Evolutionary conservation across 73 alveolate genomes (phyloP).

Genomic region (Effrenium voratum): DNA sequence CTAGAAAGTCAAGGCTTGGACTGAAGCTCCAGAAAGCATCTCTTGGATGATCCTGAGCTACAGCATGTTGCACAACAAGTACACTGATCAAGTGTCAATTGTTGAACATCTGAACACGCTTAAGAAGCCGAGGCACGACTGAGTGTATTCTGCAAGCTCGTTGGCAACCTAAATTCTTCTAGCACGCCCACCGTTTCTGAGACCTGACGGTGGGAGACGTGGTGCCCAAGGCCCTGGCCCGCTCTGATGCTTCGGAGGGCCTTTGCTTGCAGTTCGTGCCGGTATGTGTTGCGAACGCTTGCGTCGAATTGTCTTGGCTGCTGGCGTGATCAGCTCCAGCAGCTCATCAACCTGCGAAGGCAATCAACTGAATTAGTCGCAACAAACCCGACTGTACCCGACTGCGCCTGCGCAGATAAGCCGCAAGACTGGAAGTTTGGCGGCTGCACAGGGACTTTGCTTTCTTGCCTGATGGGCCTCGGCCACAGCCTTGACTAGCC

Average conservation of each 20-base stretch:
- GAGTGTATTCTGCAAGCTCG: slow-evolving; percentile 59
- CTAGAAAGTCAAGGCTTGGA: background rate
- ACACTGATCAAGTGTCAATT: background rate
- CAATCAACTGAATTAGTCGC: too few relatives aligned
- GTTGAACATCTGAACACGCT: background rate
- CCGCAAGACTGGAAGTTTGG: slow-evolving; percentile 67
- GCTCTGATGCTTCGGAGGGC: slow-evolving; percentile 70
- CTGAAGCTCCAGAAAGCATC: slow-evolving; percentile 80
- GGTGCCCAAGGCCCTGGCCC: background rate
- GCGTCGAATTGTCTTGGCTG: background rate
- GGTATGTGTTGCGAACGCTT: background rate
- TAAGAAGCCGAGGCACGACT: slow-evolving; percentile 13
- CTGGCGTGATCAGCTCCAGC: slow-evolving; percentile 62
- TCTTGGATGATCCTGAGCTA: slow-evolving; percentile 59
- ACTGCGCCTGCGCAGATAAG: slow-evolving; percentile 51
- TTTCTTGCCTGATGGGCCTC: slow-evolving; percentile 70
- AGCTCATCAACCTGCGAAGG: slow-evolving; percentile 57
- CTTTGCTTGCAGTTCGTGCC: background rate
- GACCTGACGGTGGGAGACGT: background rate
- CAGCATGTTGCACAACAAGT: background rate
- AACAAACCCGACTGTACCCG: too few relatives aligned
- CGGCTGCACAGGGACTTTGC: slow-evolving; percentile 88
- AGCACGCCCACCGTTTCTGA: background rate
- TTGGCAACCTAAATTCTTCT: slow-evolving; percentile 1
- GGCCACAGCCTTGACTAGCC: background rate